phyloP scores from a whole-genome alignment of 495 filamentous ascomycete genomes.

The Aspergillus sclerotioniger region DNA sequence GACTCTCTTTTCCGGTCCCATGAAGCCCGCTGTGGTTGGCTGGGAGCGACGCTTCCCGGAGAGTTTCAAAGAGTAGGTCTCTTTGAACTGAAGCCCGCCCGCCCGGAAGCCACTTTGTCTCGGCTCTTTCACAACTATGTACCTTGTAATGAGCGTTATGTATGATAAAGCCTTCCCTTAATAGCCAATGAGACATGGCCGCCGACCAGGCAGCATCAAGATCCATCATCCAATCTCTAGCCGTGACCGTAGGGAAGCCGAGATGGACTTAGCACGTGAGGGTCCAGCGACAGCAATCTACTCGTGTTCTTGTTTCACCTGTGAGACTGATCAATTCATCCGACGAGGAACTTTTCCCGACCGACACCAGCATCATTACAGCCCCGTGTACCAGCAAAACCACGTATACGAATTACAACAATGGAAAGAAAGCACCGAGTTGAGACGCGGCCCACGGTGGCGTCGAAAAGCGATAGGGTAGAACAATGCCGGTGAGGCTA shows the following conservation, averaged over 20 bases:
- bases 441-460: not conserved
- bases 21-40: conserved; percentile 60
- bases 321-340: not conserved
- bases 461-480: not conserved
- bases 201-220: not conserved
- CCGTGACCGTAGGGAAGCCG: not conserved
- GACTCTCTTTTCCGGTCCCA: conserved; percentile 52
- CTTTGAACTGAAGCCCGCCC: not conserved
- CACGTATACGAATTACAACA: not conserved
- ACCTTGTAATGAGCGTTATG: not conserved
- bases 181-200: not conserved
- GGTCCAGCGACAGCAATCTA: not conserved
- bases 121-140: not conserved
- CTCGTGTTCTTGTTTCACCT: not conserved
- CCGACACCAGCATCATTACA: not conserved
- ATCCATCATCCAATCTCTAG: not conserved
- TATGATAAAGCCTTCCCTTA: not conserved
- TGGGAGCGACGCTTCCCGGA: conserved; percentile 58
- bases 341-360: not conserved
- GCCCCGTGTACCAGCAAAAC: not conserved
- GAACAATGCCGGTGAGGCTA: no score
- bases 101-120: not conserved
- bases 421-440: not conserved
- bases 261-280: not conserved
- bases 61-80: not conserved